Percentiles rank a stretch among this genome's conserved stretches.
phyloP scores from a whole-genome alignment of 1,284 basidiomycete genomes.

The Ceratobasidium sp. region DNA sequence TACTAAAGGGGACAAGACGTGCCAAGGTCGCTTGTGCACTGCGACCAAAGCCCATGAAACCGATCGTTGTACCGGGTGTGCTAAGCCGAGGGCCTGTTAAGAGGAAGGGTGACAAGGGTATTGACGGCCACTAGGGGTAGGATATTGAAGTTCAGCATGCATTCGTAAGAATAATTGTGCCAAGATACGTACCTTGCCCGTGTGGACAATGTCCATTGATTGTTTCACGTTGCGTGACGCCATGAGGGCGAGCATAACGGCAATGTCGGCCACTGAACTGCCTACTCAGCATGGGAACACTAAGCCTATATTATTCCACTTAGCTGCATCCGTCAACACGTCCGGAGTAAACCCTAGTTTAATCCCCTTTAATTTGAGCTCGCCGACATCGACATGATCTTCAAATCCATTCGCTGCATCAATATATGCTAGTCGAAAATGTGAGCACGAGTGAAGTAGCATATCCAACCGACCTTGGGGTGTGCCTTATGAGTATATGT shows the following conservation, averaged over 20 bases:
- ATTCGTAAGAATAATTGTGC: background rate
- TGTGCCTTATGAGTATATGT: background rate
- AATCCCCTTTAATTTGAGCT: conserved; percentile 74
- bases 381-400: conserved; percentile 86
- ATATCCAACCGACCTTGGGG: conserved; percentile 75
- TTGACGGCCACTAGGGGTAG: conserved; percentile 65
- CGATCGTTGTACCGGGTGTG: conserved; percentile 68
- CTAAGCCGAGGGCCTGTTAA: conserved; percentile 85
- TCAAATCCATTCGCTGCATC: conserved; percentile 19
- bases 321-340: conserved; percentile 88
- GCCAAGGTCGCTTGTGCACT: conserved; percentile 85
- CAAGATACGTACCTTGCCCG: conserved; percentile 66
- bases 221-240: conserved; percentile 82
- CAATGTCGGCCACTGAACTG: conserved; percentile 81
- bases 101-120: conserved; percentile 83
- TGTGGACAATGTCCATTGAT: conserved; percentile 73
- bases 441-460: conserved; percentile 62
- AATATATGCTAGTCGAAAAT: background rate
- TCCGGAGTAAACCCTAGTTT: conserved; percentile 92
- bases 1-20: conserved; percentile 82
- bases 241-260: conserved; percentile 92
- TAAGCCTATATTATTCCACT: conserved; percentile 47
- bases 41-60: conserved; percentile 94
- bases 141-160: background rate
- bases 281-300: background rate